These are phyloP conservation scores for Trichoderma parareesei DNA, from an alignment of 495 filamentous ascomycete species.

Conservation along the genomic window DNA sequence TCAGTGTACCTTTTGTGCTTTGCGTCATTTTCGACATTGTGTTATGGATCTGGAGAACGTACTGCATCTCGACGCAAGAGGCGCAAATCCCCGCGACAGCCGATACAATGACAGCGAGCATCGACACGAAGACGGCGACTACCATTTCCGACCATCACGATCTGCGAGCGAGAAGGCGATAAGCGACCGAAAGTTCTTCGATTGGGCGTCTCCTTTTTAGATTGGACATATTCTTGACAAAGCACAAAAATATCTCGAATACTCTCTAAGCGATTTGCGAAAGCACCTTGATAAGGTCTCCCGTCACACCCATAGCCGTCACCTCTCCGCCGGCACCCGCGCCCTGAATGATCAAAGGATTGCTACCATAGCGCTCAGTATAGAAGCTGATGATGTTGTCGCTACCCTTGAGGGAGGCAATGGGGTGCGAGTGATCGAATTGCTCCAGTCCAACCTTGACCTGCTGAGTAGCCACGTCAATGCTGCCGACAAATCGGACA, in stretches of 20 bases:
- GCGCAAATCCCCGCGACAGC: neutral
- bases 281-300: conserved; percentile 81
- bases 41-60: conserved; percentile 37
- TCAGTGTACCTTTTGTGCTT: conserved; percentile 18
- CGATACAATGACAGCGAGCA: neutral
- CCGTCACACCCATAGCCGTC: conserved; percentile 91
- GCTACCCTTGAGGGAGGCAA: conserved; percentile 89
- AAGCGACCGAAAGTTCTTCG: neutral
- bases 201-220: neutral
- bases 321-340: conserved; percentile 91
- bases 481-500: conserved; percentile 88
- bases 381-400: conserved; percentile 99
- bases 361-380: conserved; percentile 83
- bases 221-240: neutral
- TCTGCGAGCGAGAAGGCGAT: conserved; percentile 14
- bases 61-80: conserved; percentile 14
- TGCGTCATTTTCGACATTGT: conserved; percentile 34
- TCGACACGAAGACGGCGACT: neutral
- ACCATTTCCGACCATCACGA: neutral
- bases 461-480: conserved; percentile 65
- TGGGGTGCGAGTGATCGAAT: conserved; percentile 74
- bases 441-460: conserved; percentile 86
- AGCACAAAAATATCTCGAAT: neutral
- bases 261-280: conserved; percentile 29
- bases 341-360: conserved; percentile 88